Evolutionary conservation across 2,329 filamentous ascomycete species (phyloP).

Genomic region (Fusarium sp.): DNA sequence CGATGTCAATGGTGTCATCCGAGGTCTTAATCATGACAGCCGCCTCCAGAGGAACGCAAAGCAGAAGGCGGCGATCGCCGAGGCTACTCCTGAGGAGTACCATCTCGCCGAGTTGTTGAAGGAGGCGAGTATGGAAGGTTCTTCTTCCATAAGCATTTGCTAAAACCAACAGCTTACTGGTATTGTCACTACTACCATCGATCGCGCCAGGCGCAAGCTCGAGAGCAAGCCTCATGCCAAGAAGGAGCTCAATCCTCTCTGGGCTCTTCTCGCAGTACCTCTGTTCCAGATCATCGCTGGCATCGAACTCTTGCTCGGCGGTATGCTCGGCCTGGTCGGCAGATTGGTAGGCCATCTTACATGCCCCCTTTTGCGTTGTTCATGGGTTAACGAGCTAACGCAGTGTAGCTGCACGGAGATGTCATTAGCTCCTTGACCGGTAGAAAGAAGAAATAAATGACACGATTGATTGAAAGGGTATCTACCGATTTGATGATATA

Average conservation of each 20-base stretch:
- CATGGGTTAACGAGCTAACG: no score
- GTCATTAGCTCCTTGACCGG: no score
- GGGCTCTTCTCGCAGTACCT: conserved; percentile 84
- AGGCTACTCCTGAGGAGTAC: conserved; percentile 76
- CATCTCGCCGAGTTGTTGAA: conserved; percentile 86
- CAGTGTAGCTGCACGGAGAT: no score
- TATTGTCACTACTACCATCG: conserved; percentile 83
- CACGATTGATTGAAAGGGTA: no score
- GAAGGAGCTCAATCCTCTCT: conserved; percentile 93
- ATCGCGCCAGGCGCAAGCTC: conserved; percentile 88
- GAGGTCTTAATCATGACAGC: conserved; percentile 89
- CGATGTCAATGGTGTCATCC: conserved; percentile 87
- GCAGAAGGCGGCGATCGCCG: conserved; percentile 79
- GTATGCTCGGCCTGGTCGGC: conserved; percentile 86
- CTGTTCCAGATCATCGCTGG: conserved; percentile 92
- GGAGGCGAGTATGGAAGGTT: conserved; percentile 61
- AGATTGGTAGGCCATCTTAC: conserved; percentile 50
- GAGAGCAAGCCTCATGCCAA: conserved; percentile 93
- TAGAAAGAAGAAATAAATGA: no score
- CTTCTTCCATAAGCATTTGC: conserved; percentile 1
- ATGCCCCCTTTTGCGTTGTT: no score
- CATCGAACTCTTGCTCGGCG: conserved; percentile 83
- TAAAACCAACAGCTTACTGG: conserved; percentile 70
- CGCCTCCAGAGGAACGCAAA: conserved; percentile 87
- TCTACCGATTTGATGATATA: no score